Evolutionary conservation across 2,329 filamentous ascomycete genomes (phyloP), one percentile per base, ranked within the genome.

Genomic region (Volutella citrinella): DNA sequence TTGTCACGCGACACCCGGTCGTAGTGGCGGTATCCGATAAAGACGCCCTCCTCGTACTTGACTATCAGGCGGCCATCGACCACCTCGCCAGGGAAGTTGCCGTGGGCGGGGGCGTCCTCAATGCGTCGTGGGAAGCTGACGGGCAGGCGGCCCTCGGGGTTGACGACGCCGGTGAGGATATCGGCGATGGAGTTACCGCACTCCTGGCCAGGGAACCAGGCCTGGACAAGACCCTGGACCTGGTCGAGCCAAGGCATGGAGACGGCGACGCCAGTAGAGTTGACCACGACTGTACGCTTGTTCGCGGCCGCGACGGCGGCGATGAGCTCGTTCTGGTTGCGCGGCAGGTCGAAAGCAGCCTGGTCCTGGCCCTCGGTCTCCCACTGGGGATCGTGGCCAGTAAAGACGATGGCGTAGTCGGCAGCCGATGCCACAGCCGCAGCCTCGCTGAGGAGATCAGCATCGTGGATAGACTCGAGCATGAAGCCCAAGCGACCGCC

Each of bases 271-370:
- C 79, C 80, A 0, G 78, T 80, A 21, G 81, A 80, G 43, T 80
- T 74, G 2, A 83, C 73, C 2, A 84, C 69, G 2, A 77, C 69
- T 0, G 76, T 73, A 18, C 77, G 78, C 1, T 72, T 62, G 47
- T 83, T 83, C 0, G 59, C 74, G 0, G 66, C 65, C 7, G 78
- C 63, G 1, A 83, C 71, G 2, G 69, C 68, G 7, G 63, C 57
- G 37, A 84, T 74, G 23, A 87, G 60, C 3, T 67, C 63, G 36
- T 86, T 79, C 30, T 78, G 43, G 32, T 42, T 42, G 0, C 47
- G 66, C 72, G 82, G 85, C 1, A 85, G 60, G 8, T 80, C 81
- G 26, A 87, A 67, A 48, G 84, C 84, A 51, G 82, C 83, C 34
- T 82, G 76, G 51, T 87, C 83, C 36, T 80, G 81, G 30, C 69